Percentiles rank a stretch among this genome's conserved stretches.
phyloP scores from a whole-genome alignment of 108 stramenopile species.

The Epithemia pelagica region DNA sequence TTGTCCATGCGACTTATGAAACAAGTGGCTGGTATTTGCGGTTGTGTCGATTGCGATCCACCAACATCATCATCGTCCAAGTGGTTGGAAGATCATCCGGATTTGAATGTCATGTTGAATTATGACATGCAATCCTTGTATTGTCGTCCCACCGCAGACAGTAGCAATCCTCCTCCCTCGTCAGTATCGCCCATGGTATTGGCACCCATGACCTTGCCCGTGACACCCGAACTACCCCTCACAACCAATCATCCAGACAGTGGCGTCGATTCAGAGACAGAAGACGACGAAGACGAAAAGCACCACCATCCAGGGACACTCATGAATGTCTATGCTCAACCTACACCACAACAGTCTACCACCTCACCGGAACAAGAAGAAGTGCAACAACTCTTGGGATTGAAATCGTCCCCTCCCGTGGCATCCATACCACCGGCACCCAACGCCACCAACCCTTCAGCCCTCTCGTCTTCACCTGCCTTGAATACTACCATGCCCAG shows the following conservation, averaged over 20 bases:
- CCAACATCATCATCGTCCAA: too few species aligned
- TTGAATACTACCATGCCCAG: background rate
- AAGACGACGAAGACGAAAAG: background rate
- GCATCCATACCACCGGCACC: background rate
- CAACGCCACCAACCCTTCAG: background rate
- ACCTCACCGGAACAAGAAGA: background rate
- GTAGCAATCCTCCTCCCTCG: conserved; percentile 7
- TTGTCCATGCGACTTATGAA: conserved; percentile 35
- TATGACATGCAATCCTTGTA: background rate
- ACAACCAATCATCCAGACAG: background rate
- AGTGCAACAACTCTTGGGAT: background rate
- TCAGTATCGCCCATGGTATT: conserved; percentile 17
- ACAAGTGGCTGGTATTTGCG: conserved; percentile 5
- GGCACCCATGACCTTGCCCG: conserved; percentile 15
- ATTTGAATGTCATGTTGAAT: conserved; percentile 2
- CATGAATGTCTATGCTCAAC: background rate
- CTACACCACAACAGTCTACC: background rate
- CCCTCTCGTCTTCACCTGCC: background rate
- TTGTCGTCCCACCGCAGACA: background rate
- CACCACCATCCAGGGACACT: background rate
- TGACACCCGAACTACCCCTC: background rate
- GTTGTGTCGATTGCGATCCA: background rate
- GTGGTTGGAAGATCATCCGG: conserved; percentile 13
- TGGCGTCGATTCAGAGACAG: background rate
- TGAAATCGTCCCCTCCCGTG: background rate